phyloP scores from a whole-genome alignment of 805 yeast genomes.

The Diddensiella caesifluorescens region DNA sequence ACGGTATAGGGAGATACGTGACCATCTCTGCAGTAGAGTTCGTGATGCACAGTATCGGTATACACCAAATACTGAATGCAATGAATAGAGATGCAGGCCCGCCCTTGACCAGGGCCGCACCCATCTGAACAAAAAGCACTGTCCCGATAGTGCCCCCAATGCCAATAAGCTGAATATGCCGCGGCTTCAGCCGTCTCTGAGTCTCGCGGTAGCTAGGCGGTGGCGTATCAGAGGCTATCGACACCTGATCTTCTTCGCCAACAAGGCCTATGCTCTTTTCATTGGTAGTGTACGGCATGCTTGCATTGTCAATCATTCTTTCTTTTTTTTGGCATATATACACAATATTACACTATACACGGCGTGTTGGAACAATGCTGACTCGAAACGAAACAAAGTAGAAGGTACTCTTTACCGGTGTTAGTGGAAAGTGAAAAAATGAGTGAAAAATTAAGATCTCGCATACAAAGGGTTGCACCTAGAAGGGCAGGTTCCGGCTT shows the following conservation, averaged over 20 bases:
- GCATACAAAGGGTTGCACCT: too few species aligned
- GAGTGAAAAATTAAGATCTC: too few species aligned
- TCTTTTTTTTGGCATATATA: too few species aligned
- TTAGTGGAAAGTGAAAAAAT: too few species aligned
- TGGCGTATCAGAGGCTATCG: constrained; percentile 6
- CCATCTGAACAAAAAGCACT: constrained; percentile 70
- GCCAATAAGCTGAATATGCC: constrained; percentile 75
- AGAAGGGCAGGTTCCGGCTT: too few species aligned
- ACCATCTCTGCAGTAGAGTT: constrained; percentile 75
- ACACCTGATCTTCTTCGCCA: background rate
- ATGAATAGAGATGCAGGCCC: constrained; percentile 68
- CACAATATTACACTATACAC: too few species aligned
- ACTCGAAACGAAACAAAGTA: too few species aligned
- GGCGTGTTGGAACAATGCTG: too few species aligned
- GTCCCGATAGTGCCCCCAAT: constrained; percentile 83
- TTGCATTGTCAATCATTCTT: too few species aligned
- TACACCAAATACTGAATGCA: constrained; percentile 62
- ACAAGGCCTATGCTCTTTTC: too few species aligned
- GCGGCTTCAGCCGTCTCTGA: constrained; percentile 48
- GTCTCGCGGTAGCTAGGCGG: constrained; percentile 28
- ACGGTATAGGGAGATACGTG: constrained; percentile 65
- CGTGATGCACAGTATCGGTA: constrained; percentile 63
- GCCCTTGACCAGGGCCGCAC: constrained; percentile 55
- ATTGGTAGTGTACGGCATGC: too few species aligned
- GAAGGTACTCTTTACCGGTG: too few species aligned